phyloP scores from a whole-genome alignment of 495 filamentous ascomycete genomes.

The Penicillium turbatum region DNA sequence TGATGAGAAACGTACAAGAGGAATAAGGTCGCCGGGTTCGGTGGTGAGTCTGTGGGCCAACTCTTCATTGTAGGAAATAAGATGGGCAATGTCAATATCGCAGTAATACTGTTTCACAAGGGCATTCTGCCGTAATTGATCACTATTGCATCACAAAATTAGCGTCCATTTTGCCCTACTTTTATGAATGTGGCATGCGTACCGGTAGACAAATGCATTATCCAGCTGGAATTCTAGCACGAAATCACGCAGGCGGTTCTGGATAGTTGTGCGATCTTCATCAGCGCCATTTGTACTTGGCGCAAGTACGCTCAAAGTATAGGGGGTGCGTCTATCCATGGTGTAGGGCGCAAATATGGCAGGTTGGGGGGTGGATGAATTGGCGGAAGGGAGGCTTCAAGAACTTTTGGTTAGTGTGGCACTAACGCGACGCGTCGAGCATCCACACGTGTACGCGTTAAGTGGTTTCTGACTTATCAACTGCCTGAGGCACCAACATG shows the following conservation, averaged over 20 bases:
- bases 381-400: slow-evolving; percentile 22
- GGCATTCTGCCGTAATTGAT: slow-evolving; percentile 94
- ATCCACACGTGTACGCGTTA: slow-evolving; percentile 39
- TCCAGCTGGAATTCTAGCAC: slow-evolving; percentile 93
- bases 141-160: slow-evolving; percentile 48
- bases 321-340: slow-evolving; percentile 89
- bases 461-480: slow-evolving; percentile 33
- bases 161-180: background rate
- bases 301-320: slow-evolving; percentile 75
- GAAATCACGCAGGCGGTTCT: slow-evolving; percentile 63
- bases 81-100: slow-evolving; percentile 93
- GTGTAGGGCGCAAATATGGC: slow-evolving; percentile 21
- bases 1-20: slow-evolving; percentile 57
- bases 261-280: slow-evolving; percentile 53
- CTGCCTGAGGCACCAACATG: background rate
- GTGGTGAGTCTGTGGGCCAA: slow-evolving; percentile 86
- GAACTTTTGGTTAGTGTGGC: slow-evolving; percentile 28
- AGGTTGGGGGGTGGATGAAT: slow-evolving; percentile 15
- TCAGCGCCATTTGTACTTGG: slow-evolving; percentile 58
- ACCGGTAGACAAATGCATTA: slow-evolving; percentile 96
- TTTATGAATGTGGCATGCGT: slow-evolving; percentile 14
- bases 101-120: slow-evolving; percentile 93
- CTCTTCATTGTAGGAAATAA: slow-evolving; percentile 96
- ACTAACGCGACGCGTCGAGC: slow-evolving; percentile 30
- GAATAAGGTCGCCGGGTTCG: slow-evolving; percentile 89